A percentile compares a stretch with the other conserved stretches of the same genome.
These are phyloP conservation scores for Cadophora gregata DNA, from an alignment of 2,329 filamentous ascomycete species.

Conservation along the genomic window DNA sequence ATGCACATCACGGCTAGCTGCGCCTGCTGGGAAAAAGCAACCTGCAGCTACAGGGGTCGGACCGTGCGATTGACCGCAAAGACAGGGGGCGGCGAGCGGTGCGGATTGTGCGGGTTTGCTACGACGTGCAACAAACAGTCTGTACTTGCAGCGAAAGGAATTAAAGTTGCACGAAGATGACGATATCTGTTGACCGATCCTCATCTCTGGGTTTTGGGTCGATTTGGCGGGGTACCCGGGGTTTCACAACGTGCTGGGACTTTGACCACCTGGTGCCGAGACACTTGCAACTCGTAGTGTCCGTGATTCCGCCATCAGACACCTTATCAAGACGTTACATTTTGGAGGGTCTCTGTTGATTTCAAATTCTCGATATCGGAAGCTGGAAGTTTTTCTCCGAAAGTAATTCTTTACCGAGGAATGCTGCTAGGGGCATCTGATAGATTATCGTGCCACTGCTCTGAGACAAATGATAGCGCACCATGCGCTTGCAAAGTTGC, in stretches of 20 bases:
- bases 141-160: background rate
- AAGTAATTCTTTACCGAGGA: background rate
- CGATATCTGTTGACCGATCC: background rate
- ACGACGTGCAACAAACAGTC: constrained; percentile 12
- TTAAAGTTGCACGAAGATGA: constrained; percentile 9
- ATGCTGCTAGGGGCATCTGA: background rate
- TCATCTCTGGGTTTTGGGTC: background rate
- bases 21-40: background rate
- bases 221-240: background rate
- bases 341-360: background rate
- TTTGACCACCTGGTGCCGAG: background rate
- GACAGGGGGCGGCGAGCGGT: constrained; percentile 16
- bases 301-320: background rate
- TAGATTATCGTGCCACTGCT: background rate
- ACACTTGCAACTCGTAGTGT: background rate
- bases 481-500: constrained; percentile 13
- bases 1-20: background rate
- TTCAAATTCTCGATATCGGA: no score
- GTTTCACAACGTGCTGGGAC: background rate
- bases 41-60: constrained; percentile 6
- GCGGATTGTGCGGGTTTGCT: constrained; percentile 11
- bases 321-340: constrained; percentile 1
- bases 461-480: background rate
- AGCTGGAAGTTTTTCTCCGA: background rate
- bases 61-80: background rate